These are phyloP conservation scores for Scedosporium boydii DNA, from an alignment of 2,329 filamentous ascomycete genomes.

Conservation along the genomic window DNA sequence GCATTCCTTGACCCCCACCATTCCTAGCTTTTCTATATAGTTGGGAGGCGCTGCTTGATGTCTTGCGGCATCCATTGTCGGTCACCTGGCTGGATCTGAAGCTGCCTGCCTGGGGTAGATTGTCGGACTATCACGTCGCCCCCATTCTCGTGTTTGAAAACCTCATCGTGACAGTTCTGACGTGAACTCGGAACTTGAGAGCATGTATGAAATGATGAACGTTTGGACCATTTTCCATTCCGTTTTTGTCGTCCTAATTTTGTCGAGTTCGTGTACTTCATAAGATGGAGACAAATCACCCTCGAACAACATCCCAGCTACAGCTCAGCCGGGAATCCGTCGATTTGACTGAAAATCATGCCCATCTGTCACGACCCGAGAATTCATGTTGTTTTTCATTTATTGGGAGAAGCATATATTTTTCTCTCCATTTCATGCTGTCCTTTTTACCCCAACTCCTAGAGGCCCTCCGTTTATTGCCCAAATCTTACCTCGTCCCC, in stretches of 20 bases:
- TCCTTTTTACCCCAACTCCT: background rate
- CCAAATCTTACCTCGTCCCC: background rate
- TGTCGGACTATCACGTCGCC: background rate
- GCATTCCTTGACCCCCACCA: background rate
- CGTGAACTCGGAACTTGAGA: background rate
- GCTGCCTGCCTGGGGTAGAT: background rate
- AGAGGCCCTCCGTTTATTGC: background rate
- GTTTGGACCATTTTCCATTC: no score
- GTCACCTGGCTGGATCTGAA: background rate
- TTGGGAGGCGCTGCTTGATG: background rate
- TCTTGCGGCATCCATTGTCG: background rate
- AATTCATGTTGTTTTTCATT: background rate
- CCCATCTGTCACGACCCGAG: slow-evolving; percentile 2
- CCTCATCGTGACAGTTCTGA: background rate
- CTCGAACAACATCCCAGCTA: background rate
- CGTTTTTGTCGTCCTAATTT: no score
- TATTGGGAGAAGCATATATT: background rate
- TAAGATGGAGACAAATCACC: background rate
- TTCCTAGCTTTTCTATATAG: background rate
- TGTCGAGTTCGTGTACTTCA: background rate
- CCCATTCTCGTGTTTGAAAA: background rate
- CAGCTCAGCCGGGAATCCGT: slow-evolving; percentile 1
- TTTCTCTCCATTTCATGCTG: background rate
- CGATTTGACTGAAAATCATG: slow-evolving; percentile 1
- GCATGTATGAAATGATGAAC: no score